These are phyloP conservation scores for Chrysanthemum makinoi DNA, from an alignment of 129 eudicot species.

Conservation along the genomic window DNA sequence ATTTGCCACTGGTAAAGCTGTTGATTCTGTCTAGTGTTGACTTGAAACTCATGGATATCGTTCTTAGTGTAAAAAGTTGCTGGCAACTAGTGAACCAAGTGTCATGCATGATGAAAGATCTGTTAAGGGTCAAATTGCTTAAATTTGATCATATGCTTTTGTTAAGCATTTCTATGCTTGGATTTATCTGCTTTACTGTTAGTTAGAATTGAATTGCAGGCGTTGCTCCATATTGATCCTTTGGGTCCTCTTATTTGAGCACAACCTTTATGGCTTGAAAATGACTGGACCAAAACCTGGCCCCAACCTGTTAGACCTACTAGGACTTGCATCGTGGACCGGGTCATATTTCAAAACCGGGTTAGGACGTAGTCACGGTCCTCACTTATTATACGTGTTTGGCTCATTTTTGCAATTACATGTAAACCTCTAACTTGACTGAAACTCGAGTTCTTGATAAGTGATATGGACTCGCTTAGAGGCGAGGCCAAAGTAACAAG, in stretches of 20 bases:
- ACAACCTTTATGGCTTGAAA: not conserved
- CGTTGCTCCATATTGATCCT: not conserved
- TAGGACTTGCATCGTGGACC: too few relatives aligned
- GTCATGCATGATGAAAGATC: constrained; percentile 5
- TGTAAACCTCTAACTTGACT: too few relatives aligned
- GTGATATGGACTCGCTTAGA: too few relatives aligned
- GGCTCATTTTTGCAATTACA: too few relatives aligned
- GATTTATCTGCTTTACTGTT: not conserved
- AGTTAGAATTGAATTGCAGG: not conserved
- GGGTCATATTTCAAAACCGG: too few relatives aligned
- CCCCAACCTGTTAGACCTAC: too few relatives aligned
- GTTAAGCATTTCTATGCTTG: not conserved
- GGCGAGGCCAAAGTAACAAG: too few relatives aligned
- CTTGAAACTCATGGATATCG: constrained; percentile 7
- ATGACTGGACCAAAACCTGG: not conserved
- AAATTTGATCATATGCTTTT: constrained; percentile 1
- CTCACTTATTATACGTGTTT: too few relatives aligned
- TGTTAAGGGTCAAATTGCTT: constrained; percentile 17
- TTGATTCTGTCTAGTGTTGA: not conserved
- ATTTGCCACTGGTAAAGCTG: not conserved
- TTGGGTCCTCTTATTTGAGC: not conserved
- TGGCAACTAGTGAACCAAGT: constrained; percentile 12
- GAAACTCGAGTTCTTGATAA: too few relatives aligned
- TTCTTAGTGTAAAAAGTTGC: constrained; percentile 1
- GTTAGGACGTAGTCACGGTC: too few relatives aligned